Evolutionary conservation across 2,329 filamentous ascomycete species (phyloP).

Genomic region (Cercospora sp.): DNA sequence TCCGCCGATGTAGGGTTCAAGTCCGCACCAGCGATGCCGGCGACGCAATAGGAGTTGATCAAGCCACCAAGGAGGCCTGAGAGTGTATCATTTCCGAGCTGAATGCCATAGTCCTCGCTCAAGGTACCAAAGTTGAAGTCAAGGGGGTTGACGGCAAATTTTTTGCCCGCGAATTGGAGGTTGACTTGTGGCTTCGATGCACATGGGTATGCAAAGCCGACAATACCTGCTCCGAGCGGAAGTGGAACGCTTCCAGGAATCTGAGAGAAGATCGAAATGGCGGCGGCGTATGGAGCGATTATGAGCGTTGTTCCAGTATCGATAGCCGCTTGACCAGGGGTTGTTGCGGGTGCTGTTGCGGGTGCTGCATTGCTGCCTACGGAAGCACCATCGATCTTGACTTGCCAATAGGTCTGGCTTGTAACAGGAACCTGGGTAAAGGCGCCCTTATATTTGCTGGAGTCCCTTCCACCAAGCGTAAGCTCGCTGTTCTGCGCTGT

Average conservation of each 20-base stretch:
- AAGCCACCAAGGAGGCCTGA: conserved; percentile 13
- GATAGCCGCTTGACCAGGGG: conserved; percentile 31
- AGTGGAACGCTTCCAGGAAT: conserved; percentile 39
- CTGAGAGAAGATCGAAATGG: conserved; percentile 36
- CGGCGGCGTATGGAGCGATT: conserved; percentile 37
- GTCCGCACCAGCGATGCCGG: conserved; percentile 27
- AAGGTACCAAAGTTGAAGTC: conserved; percentile 31
- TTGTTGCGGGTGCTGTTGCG: conserved; percentile 16
- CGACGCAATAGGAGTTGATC: conserved; percentile 23
- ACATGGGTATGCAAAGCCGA: conserved; percentile 40
- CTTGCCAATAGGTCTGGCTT: conserved; percentile 34
- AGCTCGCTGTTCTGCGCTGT: conserved; percentile 30
- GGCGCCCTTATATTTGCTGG: conserved; percentile 27
- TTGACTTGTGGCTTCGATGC: conserved; percentile 32
- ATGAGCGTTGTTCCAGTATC: conserved; percentile 39
- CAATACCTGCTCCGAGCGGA: conserved; percentile 28
- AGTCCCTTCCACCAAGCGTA: conserved; percentile 33
- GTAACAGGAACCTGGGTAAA: conserved; percentile 32
- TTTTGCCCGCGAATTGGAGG: conserved; percentile 33
- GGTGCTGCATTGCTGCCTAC: conserved; percentile 20
- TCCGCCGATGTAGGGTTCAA: conserved; percentile 20
- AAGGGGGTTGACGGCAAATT: conserved; percentile 31
- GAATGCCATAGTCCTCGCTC: conserved; percentile 20
- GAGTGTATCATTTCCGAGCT: conserved; percentile 19
- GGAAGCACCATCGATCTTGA: conserved; percentile 30